These are phyloP conservation scores for Fraxinus floribunda DNA, from an alignment of 305 asterid species.

Conservation along the genomic window DNA sequence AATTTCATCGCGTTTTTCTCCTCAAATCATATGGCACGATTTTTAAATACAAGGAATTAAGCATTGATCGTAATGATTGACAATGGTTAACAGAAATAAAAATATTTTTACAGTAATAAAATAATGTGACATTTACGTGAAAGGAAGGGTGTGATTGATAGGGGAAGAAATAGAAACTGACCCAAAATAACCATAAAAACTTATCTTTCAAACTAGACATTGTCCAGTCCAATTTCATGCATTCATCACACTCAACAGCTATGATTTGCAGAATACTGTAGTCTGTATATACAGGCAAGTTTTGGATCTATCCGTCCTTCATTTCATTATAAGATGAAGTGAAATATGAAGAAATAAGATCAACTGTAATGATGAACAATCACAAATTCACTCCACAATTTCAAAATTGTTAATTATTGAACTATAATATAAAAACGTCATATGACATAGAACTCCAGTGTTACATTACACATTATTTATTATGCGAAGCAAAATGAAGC, in stretches of 20 bases:
- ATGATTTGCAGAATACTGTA: background rate
- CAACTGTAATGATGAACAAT: background rate
- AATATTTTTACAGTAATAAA: too few species aligned
- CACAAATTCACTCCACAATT: conserved; percentile 4
- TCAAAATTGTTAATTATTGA: conserved; percentile 30
- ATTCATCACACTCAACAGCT: background rate
- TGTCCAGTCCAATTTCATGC: background rate
- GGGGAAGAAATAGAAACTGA: too few species aligned
- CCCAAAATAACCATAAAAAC: too few species aligned
- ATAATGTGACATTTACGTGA: too few species aligned
- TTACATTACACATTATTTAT: conserved; percentile 10
- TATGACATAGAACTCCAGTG: conserved; percentile 7
- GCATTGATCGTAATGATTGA: too few species aligned
- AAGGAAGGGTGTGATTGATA: too few species aligned
- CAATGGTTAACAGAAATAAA: too few species aligned
- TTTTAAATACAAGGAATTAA: too few species aligned
- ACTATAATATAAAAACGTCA: conserved; percentile 10
- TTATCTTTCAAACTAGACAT: too few species aligned
- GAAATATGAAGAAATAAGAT: background rate
- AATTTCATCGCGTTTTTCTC: background rate
- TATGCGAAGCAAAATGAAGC: background rate
- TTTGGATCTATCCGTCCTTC: background rate
- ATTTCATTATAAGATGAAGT: background rate
- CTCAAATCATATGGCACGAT: background rate
- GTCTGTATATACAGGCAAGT: too few species aligned